Conservation (phyloP, 495 filamentous ascomycete genomes). For the Thermochaetoides thermophila region DNA sequence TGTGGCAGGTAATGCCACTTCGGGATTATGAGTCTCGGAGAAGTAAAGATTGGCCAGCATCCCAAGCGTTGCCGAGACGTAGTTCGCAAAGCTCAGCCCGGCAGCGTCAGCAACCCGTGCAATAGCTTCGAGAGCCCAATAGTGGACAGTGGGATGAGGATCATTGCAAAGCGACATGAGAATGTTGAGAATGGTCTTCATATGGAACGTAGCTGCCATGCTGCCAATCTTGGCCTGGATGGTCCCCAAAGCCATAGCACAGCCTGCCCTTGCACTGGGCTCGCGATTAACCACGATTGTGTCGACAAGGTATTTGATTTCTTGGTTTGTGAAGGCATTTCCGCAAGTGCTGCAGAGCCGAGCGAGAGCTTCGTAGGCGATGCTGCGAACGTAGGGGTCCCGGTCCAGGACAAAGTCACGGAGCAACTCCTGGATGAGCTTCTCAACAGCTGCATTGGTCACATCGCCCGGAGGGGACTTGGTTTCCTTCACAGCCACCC, state of each 20-base stretch:
- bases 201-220: slow-evolving; percentile 94
- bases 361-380: slow-evolving; percentile 80
- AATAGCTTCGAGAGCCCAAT: slow-evolving; percentile 83
- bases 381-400: slow-evolving; percentile 70
- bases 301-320: slow-evolving; percentile 85
- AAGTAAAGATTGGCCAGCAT: slow-evolving; percentile 88
- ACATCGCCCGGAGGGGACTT: slow-evolving; percentile 58
- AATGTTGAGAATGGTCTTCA: slow-evolving; percentile 90
- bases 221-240: slow-evolving; percentile 93
- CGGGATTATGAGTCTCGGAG: slow-evolving; percentile 77
- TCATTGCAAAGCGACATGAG: slow-evolving; percentile 92
- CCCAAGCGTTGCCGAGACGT: slow-evolving; percentile 77
- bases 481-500: slow-evolving; percentile 71
- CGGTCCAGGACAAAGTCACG: slow-evolving; percentile 64
- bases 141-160: slow-evolving; percentile 90
- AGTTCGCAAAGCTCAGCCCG: slow-evolving; percentile 79
- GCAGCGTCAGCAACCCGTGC: slow-evolving; percentile 83
- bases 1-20: slow-evolving; percentile 58
- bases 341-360: slow-evolving; percentile 80
- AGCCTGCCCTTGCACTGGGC: slow-evolving; percentile 83
- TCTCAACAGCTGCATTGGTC: slow-evolving; percentile 63
- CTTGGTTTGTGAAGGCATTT: slow-evolving; percentile 71
- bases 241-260: slow-evolving; percentile 80
- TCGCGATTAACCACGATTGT: slow-evolving; percentile 88
- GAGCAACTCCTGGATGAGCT: slow-evolving; percentile 70